Evolutionary conservation across 306 rosid genomes (phyloP), one percentile per base, ranked within the genome.

Genomic region (Psophocarpus tetragonolobus): DNA sequence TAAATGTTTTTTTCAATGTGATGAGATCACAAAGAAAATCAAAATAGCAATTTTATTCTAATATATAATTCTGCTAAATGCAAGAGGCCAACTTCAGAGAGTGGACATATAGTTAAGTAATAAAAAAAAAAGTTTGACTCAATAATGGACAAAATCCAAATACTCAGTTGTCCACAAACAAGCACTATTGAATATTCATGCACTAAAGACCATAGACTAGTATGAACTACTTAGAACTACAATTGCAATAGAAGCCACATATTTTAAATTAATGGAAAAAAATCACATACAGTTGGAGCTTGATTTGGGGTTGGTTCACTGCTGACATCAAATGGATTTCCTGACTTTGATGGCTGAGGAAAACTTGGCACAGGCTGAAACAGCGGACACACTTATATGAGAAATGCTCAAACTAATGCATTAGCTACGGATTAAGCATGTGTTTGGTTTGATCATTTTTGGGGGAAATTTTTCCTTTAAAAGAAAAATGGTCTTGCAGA

Each of bases 281-380:
- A 75, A 78, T 82, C 60, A 80, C 92, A 56, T 88, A 93, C 97
- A 4, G 82, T 53, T 76, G 90, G 81, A 70, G 83, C 85, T 80
- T 87, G 97, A 84, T 70, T 79, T 72, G 82, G 86, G 83, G 83
- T 64, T 64, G 89, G 82, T 74, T 71, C 92, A 7, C 86, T 75
- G 80, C 67, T 77, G 61, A 87, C 85, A 56, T 92, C 99, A 77
- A 96, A 96, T 41, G 99, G 99, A 73, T 96, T 96, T 44, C 80
- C 69, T 36, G 99, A 88, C 71, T 47, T 92, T 47, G 90, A 80
- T 15, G 87, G 68, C 76, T 88, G 96, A 5, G 84, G 86, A 83
- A 85, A 91, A 64, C 68, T 77, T 72, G 87, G 82, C 81, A 81
- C 38, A 11, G 91, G 82, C 99, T 96, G 92, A n/a, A 78, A 71